These are phyloP conservation scores for Anthracocystis walkeri DNA, from an alignment of 1,284 basidiomycete species.

Conservation along the genomic window DNA sequence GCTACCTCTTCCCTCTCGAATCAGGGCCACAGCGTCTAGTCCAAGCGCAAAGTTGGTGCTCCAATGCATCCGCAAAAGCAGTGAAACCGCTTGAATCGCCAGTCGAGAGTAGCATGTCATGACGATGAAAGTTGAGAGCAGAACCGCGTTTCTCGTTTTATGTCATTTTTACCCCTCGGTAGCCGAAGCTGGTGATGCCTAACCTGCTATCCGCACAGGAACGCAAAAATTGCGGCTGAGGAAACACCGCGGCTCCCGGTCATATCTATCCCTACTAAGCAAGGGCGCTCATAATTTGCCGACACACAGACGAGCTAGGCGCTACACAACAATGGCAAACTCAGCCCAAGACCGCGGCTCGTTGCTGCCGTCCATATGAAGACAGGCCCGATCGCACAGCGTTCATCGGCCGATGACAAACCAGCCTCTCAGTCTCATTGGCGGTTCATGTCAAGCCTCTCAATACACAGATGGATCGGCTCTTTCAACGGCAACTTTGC, in stretches of 20 bases:
- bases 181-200: neutral
- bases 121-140: neutral
- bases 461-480: no score
- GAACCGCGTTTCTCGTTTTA: neutral
- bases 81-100: no score
- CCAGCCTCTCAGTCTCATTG: neutral
- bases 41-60: no score
- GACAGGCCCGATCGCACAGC: neutral
- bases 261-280: neutral
- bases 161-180: neutral
- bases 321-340: neutral
- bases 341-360: slow-evolving; percentile 1
- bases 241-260: slow-evolving; percentile 7
- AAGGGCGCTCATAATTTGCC: neutral
- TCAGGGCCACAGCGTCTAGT: neutral
- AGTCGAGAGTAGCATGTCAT: no score
- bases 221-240: neutral
- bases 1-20: neutral
- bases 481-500: no score
- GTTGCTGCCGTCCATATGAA: neutral
- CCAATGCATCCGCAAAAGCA: no score
- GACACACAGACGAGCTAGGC: neutral
- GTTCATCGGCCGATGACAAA: neutral
- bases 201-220: neutral
- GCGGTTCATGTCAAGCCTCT: no score